Percentiles rank a stretch among this genome's conserved stretches.
Evolutionary conservation across 768 basidiomycete genomes (phyloP).

Genomic region (Boletus eberwhitei): DNA sequence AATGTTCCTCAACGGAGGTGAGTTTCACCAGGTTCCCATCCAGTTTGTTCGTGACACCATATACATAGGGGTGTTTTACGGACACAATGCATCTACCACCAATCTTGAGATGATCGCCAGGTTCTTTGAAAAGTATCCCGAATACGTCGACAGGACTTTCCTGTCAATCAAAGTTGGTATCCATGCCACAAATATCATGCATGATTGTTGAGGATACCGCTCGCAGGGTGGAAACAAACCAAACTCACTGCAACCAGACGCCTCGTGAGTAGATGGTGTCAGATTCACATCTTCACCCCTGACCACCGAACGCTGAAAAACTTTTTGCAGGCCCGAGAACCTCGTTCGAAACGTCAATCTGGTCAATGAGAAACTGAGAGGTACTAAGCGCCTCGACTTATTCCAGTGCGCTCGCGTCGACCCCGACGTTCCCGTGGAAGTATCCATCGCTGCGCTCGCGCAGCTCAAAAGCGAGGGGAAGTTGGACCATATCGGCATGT

Average conservation of each 20-base stretch:
- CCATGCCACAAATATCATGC: too few species aligned
- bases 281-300: too few species aligned
- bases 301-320: too few species aligned
- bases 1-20: constrained; percentile 51
- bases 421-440: constrained; percentile 42
- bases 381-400: constrained; percentile 56
- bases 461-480: constrained; percentile 31
- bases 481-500: constrained; percentile 56
- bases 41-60: too few species aligned
- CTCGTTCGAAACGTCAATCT: constrained; percentile 44
- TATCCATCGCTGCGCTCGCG: constrained; percentile 40
- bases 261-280: constrained; percentile 27
- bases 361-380: constrained; percentile 44
- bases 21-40: not conserved
- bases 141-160: constrained; percentile 33
- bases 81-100: constrained; percentile 33
- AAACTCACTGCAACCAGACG: constrained; percentile 10
- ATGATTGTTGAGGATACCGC: too few species aligned
- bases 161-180: constrained; percentile 32
- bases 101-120: constrained; percentile 49
- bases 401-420: constrained; percentile 57
- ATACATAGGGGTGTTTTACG: constrained; percentile 44
- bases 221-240: not conserved
- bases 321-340: constrained; percentile 22
- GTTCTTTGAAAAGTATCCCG: constrained; percentile 43